Base-by-base conservation (phyloP, 352 stramenopile species). In the Hyaloperonospora arabidopsidis region DNA sequence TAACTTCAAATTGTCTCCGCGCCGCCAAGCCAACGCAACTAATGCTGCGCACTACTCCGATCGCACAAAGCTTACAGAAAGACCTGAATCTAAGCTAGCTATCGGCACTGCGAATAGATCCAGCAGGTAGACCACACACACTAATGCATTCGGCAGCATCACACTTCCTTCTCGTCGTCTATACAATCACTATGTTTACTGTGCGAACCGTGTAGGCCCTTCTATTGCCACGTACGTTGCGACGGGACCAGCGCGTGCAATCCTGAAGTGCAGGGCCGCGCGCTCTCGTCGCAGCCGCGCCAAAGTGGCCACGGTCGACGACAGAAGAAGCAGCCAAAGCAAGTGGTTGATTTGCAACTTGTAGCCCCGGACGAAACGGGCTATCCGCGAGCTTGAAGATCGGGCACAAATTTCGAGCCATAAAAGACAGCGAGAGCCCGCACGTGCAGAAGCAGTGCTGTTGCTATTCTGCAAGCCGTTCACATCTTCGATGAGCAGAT, bases 221-320 rank as follows among this genome's bases (percentile, higher is more conserved):
- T 69, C 49, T 59, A 29, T 61, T 46, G 40, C 22, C 29, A 46
- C 18, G 43, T 50, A 51, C 41, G n/a, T 32, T 17, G 17, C 25
- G 28, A 11, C 15, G 15, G 36, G 19, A 12, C 18, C 7, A 17
- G 40, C 41, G 44, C 50, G 49, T 63, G 61, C 57, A 66, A 13
- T 65, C 45, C 57, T 69, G 57, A 69, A 69, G 57, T 57, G 61
- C 52, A 61, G 56, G 52, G 44, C 56, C 57, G 52, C 47, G 60
- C 19, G 43, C 18, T 19, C 17, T 19, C 17, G 34, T 38, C 34
- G 19, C 25, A 29, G 47, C 41, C 41, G 45, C 18, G 38, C 8
- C 25, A 4, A 32, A 32, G 25, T 32, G 25, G 25, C 25, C 25
- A n/a, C 22, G 36, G 15, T 50, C 10, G 25, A 51, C 46, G 15